Evolutionary conservation across 495 filamentous ascomycete genomes (phyloP), one percentile per base, ranked within the genome.

Genomic region (Talaromyces proteolyticus): DNA sequence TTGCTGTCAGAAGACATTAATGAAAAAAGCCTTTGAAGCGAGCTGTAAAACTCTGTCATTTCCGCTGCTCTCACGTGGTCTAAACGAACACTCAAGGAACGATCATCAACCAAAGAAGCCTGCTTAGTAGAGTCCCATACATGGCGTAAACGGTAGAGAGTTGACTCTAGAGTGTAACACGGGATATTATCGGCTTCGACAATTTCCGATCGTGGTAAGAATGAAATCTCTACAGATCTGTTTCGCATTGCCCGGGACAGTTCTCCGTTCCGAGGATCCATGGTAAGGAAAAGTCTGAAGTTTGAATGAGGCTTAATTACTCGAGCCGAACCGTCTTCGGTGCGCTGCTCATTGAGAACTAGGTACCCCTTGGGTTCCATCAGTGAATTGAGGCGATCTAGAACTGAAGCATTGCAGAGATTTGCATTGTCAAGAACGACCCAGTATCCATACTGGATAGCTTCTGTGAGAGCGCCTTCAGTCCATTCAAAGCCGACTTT

Each of bases 181-280:
- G 63, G 71, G 21, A 62, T 57, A 37, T 40, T 36, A n/a, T 53
- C 40, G 18, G 56, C 52, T 16, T 55, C 48, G 21, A 60, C 51
- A 21, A 56, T 38, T 34, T 68, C 62, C 12, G 22, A 22, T 16
- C 60, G 58, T 25, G 70, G 47, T 54, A 72, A 56, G 50, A 99
- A 74, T 55, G 82, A 95, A 6, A 99, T 84, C 65, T 99, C 94
- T 44, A 96, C 75, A 49, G 89, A 88, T 60, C 94, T 79, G 64
- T 99, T 99, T 47, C 94, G 78, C 94, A 99, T 97, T 3, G 94
- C 94, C 49, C 92, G 78, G 6, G 94, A 97, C 20, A 99, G 75
- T 61, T 99, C 94, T 8, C 94, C 94, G 65, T 95, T 85, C 20
- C 83, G 83, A 40, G 94, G 85, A 64, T 99, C 92, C 74, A 95